Base-by-base conservation (phyloP, 106 monocot genomes). In the Acanthochlamys bracteata region DNA sequence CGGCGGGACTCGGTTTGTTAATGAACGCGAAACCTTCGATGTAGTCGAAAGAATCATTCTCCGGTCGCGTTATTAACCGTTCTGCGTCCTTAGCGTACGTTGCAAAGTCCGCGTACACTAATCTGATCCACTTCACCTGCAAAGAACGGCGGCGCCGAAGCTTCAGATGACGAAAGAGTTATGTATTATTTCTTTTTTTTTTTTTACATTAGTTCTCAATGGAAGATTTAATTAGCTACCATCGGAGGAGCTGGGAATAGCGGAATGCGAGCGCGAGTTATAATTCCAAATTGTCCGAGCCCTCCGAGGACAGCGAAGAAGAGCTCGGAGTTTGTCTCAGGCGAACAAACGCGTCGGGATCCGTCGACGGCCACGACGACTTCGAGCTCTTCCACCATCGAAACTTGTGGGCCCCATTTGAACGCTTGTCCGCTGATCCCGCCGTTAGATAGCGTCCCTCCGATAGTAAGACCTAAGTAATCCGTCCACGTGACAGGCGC, bases 371-470 rank as follows among this genome's bases (percentile, higher is more conserved):
- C n/a, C n/a, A n/a, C 87, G 13, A 95, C 90, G 7, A 95, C 70
- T 60, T 95, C 95, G 9, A 95, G 59, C 75, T 84, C 84, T 9
- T 60, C 22, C 12, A 95, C 95, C 75, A 90, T 95, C 22, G 75
- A 69, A 7, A 83, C 56, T 77, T 95, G 95, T 20, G 95, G 95
- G 9, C 95, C 95, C 20, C 65, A 65, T 23, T 73, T 68, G 75
- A 87, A 90, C 22, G 90, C 69, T 84, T 95, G 90, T 0, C 95
- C 95, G 75, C 95, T 90, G 65, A 95, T 69, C 15, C 95, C 95
- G 21, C 80, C 95, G 75, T 78, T 80, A 12, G 89, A 90, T 7
- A 95, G 75, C 15, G 95, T 95, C 6, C 95, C 95, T 21, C 95
- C 95, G 15, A 95, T 90, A 21, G 90, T 87, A 21, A 95, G 75